Evolutionary conservation across 73 alveolate species (phyloP).

Genomic region (Tetrahymena elliotti): DNA sequence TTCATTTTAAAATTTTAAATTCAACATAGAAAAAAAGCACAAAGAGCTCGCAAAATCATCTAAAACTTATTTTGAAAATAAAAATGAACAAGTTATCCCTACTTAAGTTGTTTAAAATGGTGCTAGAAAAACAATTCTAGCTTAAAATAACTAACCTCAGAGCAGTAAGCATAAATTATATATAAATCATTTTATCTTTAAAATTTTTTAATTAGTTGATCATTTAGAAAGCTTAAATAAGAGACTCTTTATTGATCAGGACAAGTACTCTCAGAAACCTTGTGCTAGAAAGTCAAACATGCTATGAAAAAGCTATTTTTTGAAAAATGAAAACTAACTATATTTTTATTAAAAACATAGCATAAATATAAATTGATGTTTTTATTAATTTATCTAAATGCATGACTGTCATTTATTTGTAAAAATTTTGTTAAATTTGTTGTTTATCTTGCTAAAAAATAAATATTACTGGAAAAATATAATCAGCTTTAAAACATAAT

Average conservation of each 20-base stretch:
- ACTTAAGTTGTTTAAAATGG: neutral
- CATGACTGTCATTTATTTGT: neutral
- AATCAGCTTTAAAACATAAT: neutral
- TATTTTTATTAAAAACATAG: neutral
- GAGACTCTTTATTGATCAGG: neutral
- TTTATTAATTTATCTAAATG: too few relatives aligned
- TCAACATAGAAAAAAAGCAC: neutral
- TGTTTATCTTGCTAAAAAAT: too few relatives aligned
- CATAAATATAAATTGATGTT: too few relatives aligned
- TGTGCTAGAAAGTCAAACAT: neutral
- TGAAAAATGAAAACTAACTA: too few relatives aligned
- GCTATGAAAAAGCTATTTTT: neutral
- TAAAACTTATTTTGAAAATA: neutral
- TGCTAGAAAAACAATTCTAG: neutral
- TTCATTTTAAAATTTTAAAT: too few relatives aligned
- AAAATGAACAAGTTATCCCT: neutral
- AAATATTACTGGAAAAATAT: neutral
- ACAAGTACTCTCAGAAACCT: neutral
- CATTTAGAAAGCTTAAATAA: neutral
- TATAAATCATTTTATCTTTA: too few relatives aligned
- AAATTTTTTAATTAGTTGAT: neutral
- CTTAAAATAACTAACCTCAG: neutral
- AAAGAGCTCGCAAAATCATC: neutral
- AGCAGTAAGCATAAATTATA: neutral
- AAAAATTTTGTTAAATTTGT: too few relatives aligned